Evolutionary conservation across 768 basidiomycete species (phyloP).

Genomic region (Hortiboletus campestris): DNA sequence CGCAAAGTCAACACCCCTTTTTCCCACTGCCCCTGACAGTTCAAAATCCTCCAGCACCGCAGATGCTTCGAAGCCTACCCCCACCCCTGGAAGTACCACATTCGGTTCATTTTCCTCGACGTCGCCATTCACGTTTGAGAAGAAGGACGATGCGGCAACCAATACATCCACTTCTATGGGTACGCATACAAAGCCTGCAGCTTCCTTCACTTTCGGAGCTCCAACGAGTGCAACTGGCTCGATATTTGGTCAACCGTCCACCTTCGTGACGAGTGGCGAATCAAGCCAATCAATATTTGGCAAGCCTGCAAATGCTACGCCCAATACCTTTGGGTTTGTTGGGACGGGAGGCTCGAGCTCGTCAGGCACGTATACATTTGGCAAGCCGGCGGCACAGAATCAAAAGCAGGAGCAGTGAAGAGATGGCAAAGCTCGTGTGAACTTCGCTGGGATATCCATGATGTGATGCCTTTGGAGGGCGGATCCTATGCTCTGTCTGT

Average conservation of each 20-base stretch:
- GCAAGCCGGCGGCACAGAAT: slow-evolving; percentile 29
- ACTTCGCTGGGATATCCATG: background rate
- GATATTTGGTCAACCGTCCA: slow-evolving; percentile 9
- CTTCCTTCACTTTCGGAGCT: slow-evolving; percentile 21
- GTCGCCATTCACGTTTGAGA: slow-evolving; percentile 16
- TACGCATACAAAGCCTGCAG: slow-evolving; percentile 26
- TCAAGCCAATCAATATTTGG: slow-evolving; percentile 10
- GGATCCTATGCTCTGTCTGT: background rate
- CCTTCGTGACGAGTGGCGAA: background rate
- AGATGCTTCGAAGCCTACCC: slow-evolving; percentile 1
- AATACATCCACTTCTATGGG: slow-evolving; percentile 1
- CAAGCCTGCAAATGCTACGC: slow-evolving; percentile 18
- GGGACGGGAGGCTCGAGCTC: slow-evolving; percentile 18
- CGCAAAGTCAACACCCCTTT: background rate
- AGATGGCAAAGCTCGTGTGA: background rate
- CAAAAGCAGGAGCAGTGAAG: slow-evolving; percentile 35
- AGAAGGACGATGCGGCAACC: slow-evolving; percentile 8
- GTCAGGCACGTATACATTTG: slow-evolving; percentile 21
- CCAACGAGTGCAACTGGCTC: slow-evolving; percentile 6
- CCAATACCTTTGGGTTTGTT: slow-evolving; percentile 35
- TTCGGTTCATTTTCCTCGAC: slow-evolving; percentile 9
- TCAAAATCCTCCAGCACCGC: background rate
- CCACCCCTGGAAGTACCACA: slow-evolving; percentile 1
- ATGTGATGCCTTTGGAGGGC: background rate
- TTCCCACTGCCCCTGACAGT: background rate